Evolutionary conservation across 805 yeast genomes (phyloP).

Genomic region (Spathaspora hagerdaliae): DNA sequence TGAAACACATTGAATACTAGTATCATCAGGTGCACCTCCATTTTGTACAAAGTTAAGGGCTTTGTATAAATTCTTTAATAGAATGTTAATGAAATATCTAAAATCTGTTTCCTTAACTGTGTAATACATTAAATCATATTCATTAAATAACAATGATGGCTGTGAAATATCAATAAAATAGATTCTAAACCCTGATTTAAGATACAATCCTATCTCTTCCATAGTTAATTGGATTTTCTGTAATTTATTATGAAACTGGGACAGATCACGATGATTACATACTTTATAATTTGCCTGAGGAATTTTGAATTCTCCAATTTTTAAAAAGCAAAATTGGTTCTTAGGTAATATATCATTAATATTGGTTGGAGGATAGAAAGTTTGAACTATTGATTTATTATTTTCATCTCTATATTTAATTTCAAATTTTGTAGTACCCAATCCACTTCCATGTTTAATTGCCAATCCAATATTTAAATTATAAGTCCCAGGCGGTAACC

Average conservation of each 20-base stretch:
- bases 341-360: constrained; percentile 56
- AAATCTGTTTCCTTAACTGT: constrained; percentile 38
- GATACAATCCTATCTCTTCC: constrained; percentile 54
- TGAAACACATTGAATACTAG: constrained; percentile 12
- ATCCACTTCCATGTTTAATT: constrained; percentile 50
- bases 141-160: constrained; percentile 38
- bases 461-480: constrained; percentile 50
- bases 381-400: constrained; percentile 24
- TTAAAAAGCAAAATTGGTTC: constrained; percentile 45
- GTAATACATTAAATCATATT: constrained; percentile 39
- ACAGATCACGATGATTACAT: constrained; percentile 1
- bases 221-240: constrained; percentile 39
- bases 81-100: constrained; percentile 40
- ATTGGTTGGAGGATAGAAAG: constrained; percentile 54
- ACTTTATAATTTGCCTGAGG: constrained; percentile 11
- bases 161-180: constrained; percentile 42
- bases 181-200: constrained; percentile 50
- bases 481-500: constrained; percentile 47
- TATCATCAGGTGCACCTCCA: constrained; percentile 16
- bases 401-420: constrained; percentile 28
- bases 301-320: constrained; percentile 46
- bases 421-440: constrained; percentile 57
- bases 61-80: constrained; percentile 44
- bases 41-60: constrained; percentile 39
- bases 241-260: constrained; percentile 13